phyloP scores from a whole-genome alignment of 441 rosid species.

The Manihot esculenta region DNA sequence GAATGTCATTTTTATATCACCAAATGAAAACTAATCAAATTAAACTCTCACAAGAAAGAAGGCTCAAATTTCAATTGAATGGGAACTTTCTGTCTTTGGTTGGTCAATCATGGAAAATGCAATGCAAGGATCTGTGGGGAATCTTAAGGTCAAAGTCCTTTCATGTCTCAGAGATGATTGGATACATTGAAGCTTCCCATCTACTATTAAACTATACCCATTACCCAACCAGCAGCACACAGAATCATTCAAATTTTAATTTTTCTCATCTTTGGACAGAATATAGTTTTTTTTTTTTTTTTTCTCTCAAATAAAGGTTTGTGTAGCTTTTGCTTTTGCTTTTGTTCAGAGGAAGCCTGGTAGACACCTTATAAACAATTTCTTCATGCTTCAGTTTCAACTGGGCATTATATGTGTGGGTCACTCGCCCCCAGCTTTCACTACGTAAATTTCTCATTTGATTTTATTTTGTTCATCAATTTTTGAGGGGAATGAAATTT shows the following conservation, averaged over 20 bases:
- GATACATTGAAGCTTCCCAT: too few relatives aligned
- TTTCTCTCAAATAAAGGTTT: neutral
- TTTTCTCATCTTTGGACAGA: neutral
- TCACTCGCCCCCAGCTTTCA: too few relatives aligned
- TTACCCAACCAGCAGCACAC: neutral
- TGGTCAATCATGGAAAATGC: constrained; percentile 8
- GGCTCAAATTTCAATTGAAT: neutral
- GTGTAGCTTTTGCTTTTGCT: neutral
- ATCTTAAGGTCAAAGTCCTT: constrained; percentile 1
- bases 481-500: too few relatives aligned
- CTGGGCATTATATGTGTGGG: constrained; percentile 8
- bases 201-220: neutral
- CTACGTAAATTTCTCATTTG: too few relatives aligned
- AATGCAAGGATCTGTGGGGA: neutral
- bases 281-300: neutral
- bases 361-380: neutral
- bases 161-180: neutral
- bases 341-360: constrained; percentile 7
- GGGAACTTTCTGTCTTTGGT: neutral
- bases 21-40: too few relatives aligned
- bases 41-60: too few relatives aligned
- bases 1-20: too few relatives aligned
- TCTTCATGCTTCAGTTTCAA: constrained; percentile 15
- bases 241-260: neutral
- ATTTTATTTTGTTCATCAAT: too few relatives aligned